These are phyloP conservation scores for Termitomyces sp. DNA, from an alignment of 768 basidiomycete genomes.

Conservation along the genomic window DNA sequence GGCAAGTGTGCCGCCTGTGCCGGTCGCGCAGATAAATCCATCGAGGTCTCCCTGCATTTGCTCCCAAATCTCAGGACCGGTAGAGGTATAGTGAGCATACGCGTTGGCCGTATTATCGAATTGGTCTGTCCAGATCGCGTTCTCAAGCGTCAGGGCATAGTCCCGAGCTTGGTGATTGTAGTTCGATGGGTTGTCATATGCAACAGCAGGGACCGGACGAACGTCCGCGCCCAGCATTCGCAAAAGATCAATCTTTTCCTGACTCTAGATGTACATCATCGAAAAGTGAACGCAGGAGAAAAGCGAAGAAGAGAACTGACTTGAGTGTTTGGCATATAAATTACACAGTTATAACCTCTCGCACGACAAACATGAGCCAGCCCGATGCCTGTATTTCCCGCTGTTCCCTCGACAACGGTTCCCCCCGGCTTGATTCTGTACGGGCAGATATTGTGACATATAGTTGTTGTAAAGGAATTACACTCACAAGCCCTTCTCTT, in stretches of 20 bases:
- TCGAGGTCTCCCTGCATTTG: conserved; percentile 77
- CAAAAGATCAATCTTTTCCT: conserved; percentile 97
- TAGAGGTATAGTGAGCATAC: conserved; percentile 78
- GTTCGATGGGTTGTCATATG: conserved; percentile 91
- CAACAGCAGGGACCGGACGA: conserved; percentile 91
- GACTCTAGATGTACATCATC: conserved; percentile 50
- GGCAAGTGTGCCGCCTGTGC: conserved; percentile 94
- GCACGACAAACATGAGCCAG: conserved; percentile 92
- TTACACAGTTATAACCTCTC: conserved; percentile 94
- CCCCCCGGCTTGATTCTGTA: conserved; percentile 83
- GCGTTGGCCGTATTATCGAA: conserved; percentile 97
- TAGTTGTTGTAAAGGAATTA: not conserved
- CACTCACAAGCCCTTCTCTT: conserved; percentile 70
- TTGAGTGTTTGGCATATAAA: conserved; percentile 98
- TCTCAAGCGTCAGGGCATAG: conserved; percentile 64
- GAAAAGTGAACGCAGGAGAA: not conserved
- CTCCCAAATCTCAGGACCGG: conserved; percentile 96
- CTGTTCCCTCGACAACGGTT: conserved; percentile 96
- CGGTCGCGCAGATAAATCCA: conserved; percentile 92
- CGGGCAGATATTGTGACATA: not conserved
- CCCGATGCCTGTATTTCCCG: conserved; percentile 97
- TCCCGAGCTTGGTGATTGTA: conserved; percentile 98
- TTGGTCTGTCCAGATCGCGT: conserved; percentile 96
- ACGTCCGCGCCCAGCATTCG: conserved; percentile 98
- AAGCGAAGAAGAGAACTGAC: conserved; percentile 24